These are phyloP conservation scores for Neonectria hederae DNA, from an alignment of 2,329 filamentous ascomycete genomes.

Conservation along the genomic window DNA sequence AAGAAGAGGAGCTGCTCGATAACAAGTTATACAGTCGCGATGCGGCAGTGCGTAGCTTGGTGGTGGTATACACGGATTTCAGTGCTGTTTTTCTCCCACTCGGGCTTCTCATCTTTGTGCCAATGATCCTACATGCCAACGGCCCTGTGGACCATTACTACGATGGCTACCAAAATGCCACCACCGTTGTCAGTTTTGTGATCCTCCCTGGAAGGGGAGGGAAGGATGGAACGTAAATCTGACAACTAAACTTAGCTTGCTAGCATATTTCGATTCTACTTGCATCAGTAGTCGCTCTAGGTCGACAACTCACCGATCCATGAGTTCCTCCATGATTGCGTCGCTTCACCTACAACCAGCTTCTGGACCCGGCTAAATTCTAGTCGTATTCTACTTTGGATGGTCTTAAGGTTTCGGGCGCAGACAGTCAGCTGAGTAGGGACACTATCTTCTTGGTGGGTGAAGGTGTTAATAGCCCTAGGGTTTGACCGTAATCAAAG, in stretches of 20 bases:
- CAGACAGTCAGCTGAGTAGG: not conserved
- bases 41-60: not conserved
- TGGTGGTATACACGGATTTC: not conserved
- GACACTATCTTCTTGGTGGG: not conserved
- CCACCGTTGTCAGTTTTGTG: not conserved
- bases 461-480: not conserved
- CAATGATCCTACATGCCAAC: not conserved
- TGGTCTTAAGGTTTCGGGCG: slow-evolving; percentile 2
- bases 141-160: not conserved
- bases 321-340: not conserved
- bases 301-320: not conserved
- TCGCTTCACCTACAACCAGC: not conserved
- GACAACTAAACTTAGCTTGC: not conserved
- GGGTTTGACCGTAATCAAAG: not conserved
- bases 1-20: not conserved
- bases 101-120: not conserved
- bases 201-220: too few relatives aligned
- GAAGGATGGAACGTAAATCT: not conserved
- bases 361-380: not conserved
- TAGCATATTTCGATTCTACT: slow-evolving; percentile 22
- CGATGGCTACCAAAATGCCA: not conserved
- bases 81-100: not conserved
- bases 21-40: not conserved
- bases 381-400: not conserved
- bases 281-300: slow-evolving; percentile 17